phyloP scores from a whole-genome alignment of 768 basidiomycete species.

The Trametes coccinea region DNA sequence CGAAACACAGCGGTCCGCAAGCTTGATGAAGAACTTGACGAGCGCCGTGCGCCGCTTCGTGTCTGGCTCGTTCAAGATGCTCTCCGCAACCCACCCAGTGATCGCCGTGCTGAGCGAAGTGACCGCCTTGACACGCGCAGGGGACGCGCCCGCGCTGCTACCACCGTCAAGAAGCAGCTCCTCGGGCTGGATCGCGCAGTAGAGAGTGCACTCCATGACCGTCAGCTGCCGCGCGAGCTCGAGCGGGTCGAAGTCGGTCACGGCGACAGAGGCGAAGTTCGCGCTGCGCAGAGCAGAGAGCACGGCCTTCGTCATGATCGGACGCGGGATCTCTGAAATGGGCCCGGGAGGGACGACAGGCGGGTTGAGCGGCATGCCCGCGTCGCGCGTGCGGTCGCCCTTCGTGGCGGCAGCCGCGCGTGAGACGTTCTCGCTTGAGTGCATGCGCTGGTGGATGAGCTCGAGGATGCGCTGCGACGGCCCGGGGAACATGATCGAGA shows the following conservation, averaged over 20 bases:
- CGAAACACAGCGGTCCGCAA: conserved; percentile 82
- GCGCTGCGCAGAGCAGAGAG: conserved; percentile 66
- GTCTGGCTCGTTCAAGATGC: conserved; percentile 88
- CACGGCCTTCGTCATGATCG: conserved; percentile 80
- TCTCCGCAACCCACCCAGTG: conserved; percentile 95
- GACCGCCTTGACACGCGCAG: conserved; percentile 78
- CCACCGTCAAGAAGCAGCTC: conserved; percentile 78
- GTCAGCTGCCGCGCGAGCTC: conserved; percentile 95
- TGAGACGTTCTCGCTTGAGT: conserved; percentile 39
- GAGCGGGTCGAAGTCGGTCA: conserved; percentile 91
- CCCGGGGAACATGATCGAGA: conserved; percentile 61
- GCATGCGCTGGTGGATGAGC: conserved; percentile 46
- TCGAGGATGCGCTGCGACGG: conserved; percentile 76
- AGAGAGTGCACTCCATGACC: conserved; percentile 88
- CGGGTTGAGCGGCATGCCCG: conserved; percentile 73
- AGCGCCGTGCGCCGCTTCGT: conserved; percentile 76
- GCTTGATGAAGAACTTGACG: conserved; percentile 92
- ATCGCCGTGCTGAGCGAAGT: conserved; percentile 88
- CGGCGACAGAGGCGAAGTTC: conserved; percentile 58
- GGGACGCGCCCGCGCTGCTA: conserved; percentile 49
- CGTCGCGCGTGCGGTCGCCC: conserved; percentile 58
- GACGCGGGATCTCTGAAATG: conserved; percentile 77
- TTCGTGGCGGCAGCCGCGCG: conserved; percentile 48
- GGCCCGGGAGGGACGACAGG: conserved; percentile 38
- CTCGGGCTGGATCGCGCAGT: conserved; percentile 82